phyloP scores from a whole-genome alignment of 2,329 filamentous ascomycete species.

The Dothideomycetidae sp. region DNA sequence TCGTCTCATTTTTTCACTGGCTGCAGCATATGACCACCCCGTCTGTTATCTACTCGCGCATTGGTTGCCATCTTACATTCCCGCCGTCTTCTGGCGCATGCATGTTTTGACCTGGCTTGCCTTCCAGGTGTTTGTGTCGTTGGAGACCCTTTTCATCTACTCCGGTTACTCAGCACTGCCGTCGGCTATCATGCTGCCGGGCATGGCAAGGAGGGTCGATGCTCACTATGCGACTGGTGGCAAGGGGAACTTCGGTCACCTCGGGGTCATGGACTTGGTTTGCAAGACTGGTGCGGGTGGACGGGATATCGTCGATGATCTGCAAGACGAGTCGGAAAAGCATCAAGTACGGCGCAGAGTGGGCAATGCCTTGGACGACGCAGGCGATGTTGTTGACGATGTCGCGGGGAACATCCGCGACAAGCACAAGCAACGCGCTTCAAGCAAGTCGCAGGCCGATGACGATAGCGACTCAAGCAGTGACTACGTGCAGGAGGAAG shows the following conservation, averaged over 20 bases:
- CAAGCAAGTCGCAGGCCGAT: not conserved
- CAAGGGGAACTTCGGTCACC: constrained; percentile 43
- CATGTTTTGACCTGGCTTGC: constrained; percentile 61
- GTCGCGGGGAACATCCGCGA: constrained; percentile 6
- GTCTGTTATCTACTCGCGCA: constrained; percentile 47
- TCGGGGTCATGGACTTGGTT: constrained; percentile 49
- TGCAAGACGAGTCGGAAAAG: constrained; percentile 42
- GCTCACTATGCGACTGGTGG: constrained; percentile 40
- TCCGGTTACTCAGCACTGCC: constrained; percentile 53
- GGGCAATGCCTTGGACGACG: constrained; percentile 24
- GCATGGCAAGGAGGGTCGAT: constrained; percentile 44
- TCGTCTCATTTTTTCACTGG: constrained; percentile 45
- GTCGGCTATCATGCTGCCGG: constrained; percentile 42
- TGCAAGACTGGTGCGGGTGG: constrained; percentile 40
- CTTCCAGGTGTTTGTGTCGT: constrained; percentile 46
- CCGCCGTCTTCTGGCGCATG: constrained; percentile 49
- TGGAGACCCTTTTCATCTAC: constrained; percentile 52
- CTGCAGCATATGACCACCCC: constrained; percentile 55
- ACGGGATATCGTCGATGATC: constrained; percentile 39
- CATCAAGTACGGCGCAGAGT: constrained; percentile 35
- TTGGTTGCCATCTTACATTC: constrained; percentile 51
- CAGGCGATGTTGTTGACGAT: constrained; percentile 12
- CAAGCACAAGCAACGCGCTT: not conserved
- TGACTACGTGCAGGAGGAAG: constrained; percentile 2
- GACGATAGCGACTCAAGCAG: constrained; percentile 1